phyloP scores from a whole-genome alignment of 257 asterid genomes.

The Linaria vulgaris region DNA sequence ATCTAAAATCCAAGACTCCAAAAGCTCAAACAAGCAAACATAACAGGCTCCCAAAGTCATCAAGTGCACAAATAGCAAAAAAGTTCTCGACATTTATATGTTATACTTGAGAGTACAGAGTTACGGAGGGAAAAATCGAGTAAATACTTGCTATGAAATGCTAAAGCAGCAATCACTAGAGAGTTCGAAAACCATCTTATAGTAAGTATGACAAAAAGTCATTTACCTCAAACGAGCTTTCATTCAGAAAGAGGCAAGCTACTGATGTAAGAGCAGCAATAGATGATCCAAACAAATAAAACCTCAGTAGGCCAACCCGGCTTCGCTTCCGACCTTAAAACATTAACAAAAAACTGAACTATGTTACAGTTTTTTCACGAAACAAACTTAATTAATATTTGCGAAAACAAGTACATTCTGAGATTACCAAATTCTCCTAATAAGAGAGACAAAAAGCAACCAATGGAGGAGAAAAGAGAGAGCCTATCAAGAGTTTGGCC shows the following conservation, averaged over 20 bases:
- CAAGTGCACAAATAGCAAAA: too few species aligned
- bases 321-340: conserved; percentile 76
- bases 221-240: conserved; percentile 45
- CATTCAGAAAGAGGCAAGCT: neutral
- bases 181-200: neutral
- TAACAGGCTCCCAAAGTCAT: neutral
- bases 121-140: too few species aligned
- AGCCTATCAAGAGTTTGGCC: conserved; percentile 41
- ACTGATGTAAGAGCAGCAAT: conserved; percentile 49
- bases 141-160: too few species aligned
- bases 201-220: neutral
- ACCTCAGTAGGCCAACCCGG: conserved; percentile 51
- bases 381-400: too few species aligned
- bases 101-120: too few species aligned
- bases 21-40: neutral
- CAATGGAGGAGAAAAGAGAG: conserved; percentile 37
- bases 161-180: too few species aligned
- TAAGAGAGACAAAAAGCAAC: conserved; percentile 54
- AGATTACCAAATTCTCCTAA: conserved; percentile 72
- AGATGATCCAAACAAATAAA: conserved; percentile 65
- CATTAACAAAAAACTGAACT: too few species aligned
- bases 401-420: neutral
- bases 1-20: neutral
- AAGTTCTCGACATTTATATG: too few species aligned
- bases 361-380: too few species aligned